A percentile compares a stretch with the other conserved stretches of the same genome.
Conservation (phyloP, 768 basidiomycete genomes). For the Collybiopsis luxurians region DNA sequence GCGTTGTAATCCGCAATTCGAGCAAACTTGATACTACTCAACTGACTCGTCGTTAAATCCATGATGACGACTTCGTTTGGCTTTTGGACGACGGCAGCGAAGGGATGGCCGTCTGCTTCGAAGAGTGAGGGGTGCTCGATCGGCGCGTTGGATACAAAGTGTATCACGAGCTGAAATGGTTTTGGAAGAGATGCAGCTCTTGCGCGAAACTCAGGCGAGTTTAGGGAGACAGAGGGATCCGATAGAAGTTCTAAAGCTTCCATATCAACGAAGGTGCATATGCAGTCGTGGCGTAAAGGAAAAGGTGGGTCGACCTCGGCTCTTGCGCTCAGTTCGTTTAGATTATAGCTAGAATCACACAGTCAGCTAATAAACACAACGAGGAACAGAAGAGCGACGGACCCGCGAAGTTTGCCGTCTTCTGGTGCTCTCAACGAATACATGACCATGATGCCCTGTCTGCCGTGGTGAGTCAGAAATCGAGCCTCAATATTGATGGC, state of each 20-base stretch:
- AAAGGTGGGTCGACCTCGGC: conserved; percentile 39
- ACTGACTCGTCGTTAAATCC: conserved; percentile 32
- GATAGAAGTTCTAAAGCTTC: conserved; percentile 40
- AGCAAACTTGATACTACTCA: conserved; percentile 37
- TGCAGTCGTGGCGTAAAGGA: conserved; percentile 42
- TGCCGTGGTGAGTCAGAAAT: conserved; percentile 45
- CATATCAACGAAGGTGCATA: conserved; percentile 36
- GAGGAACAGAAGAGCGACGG: neutral
- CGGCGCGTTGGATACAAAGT: conserved; percentile 32
- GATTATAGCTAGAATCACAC: conserved; percentile 28
- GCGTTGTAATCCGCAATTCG: conserved; percentile 21
- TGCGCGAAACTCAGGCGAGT: conserved; percentile 34
- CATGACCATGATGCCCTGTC: conserved; percentile 53
- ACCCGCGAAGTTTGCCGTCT: neutral
- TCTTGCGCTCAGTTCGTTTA: conserved; percentile 33
- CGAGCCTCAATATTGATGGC: conserved; percentile 59
- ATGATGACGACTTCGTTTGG: conserved; percentile 41
- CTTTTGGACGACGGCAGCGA: conserved; percentile 39
- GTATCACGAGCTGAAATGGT: conserved; percentile 40
- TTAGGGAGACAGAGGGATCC: conserved; percentile 37
- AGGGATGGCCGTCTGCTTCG: conserved; percentile 38
- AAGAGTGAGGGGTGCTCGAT: conserved; percentile 41
- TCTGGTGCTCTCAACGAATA: conserved; percentile 37
- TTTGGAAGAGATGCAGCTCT: conserved; percentile 30
- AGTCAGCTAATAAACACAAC: neutral